Percentiles rank a stretch among this genome's conserved stretches.
Evolutionary conservation across 192 early-diverging fungal species (phyloP).

Genomic region (Coemansia pectinata): DNA sequence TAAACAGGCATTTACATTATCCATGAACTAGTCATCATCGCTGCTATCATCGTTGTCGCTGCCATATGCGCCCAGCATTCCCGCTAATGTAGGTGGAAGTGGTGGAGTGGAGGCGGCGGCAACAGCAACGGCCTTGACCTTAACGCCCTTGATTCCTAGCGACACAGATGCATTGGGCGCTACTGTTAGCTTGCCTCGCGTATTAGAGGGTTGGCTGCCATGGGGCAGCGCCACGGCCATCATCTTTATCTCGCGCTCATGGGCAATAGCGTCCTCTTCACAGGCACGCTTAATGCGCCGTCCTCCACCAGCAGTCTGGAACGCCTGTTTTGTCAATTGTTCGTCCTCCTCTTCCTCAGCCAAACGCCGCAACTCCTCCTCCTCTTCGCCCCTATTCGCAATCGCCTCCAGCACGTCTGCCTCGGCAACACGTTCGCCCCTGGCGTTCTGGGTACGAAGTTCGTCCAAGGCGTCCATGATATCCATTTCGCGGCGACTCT

Average conservation of each 20-base stretch:
- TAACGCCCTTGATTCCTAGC: conserved; percentile 25
- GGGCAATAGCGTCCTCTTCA: conserved; percentile 32
- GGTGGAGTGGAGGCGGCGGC: background rate
- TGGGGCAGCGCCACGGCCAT: background rate
- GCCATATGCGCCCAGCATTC: conserved; percentile 45
- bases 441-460: conserved; percentile 84
- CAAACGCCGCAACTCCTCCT: conserved; percentile 19
- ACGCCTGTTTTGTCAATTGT: conserved; percentile 21
- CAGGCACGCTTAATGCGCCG: conserved; percentile 34
- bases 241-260: conserved; percentile 18
- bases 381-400: conserved; percentile 16
- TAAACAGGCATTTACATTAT: background rate
- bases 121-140: conserved; percentile 7
- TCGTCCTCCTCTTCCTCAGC: conserved; percentile 42
- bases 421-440: conserved; percentile 72
- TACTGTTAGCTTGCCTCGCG: background rate
- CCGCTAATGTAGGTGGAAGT: conserved; percentile 14
- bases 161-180: background rate
- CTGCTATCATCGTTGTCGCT: conserved; percentile 22
- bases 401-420: conserved; percentile 64
- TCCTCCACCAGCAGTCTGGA: conserved; percentile 18
- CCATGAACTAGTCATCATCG: background rate
- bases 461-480: conserved; percentile 96
- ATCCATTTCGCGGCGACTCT: conserved; percentile 97
- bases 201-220: background rate